Base-by-base conservation (phyloP, 371 early-diverging fungal species). In the Mucor circinelloides region DNA sequence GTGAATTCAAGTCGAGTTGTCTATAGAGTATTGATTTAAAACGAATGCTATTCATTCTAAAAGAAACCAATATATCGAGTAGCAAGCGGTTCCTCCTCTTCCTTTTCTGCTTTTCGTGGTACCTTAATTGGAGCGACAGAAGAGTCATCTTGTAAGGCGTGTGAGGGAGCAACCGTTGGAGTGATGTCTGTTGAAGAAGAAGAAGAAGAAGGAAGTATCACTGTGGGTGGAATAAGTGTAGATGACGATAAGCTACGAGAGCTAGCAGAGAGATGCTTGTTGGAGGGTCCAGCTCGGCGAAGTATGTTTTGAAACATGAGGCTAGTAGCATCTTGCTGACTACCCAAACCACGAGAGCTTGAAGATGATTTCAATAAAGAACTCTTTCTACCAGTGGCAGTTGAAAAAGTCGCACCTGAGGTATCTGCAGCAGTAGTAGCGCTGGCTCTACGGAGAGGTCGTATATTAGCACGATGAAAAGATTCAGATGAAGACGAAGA, bases 191-290 rank as follows among this genome's bases (percentile, higher is more conserved):
- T n/a, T n/a, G n/a, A n/a, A n/a, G n/a, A n/a, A n/a, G n/a, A n/a
- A n/a, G n/a, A n/a, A n/a, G n/a, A n/a, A n/a, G n/a, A n/a, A n/a
- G n/a, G n/a, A n/a, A n/a, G n/a, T n/a, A n/a, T n/a, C n/a, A n/a
- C n/a, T n/a, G n/a, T n/a, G n/a, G n/a, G n/a, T n/a, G n/a, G 66
- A 1, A 85, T 67, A 0, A 82, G 85, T 31, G 79, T 80, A n/a
- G 76, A 63, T 1, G 83, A 83, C 62, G 78, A 66, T 12, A 81
- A 81, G 36, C 81, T 81, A 63, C 78, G 78, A n/a, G 72, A 36
- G 36, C 36, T 13, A 2, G 2, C 13, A 36, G 36, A 12, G 36
- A 6, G 13, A 13, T 36, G 36, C 36, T 36, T 36, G 36, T 6
- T 36, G 6, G 36, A 36, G 13, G 36, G 13, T 36, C 36, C 36